Conservation (phyloP, 1,284 basidiomycete species). For the Peniophora sp. region DNA sequence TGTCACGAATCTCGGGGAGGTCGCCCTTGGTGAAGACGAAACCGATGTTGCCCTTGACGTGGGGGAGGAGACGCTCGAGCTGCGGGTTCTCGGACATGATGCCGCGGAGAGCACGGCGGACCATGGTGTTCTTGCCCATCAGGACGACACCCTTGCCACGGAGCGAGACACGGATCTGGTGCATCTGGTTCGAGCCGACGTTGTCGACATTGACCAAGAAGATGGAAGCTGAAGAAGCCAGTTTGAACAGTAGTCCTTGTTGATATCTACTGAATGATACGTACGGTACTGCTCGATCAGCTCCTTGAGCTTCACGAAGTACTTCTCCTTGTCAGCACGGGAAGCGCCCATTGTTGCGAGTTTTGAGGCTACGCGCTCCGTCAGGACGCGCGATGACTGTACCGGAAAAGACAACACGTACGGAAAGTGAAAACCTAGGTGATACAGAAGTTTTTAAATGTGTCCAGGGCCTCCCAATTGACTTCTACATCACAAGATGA, state of each 20-base stretch:
- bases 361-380: conserved; percentile 12
- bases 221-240: conserved; percentile 68
- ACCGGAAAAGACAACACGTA: conserved; percentile 13
- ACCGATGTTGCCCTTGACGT: conserved; percentile 96
- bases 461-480: conserved; percentile 77
- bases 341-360: conserved; percentile 77
- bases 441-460: conserved; percentile 10
- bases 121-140: conserved; percentile 99
- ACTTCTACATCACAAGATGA: conserved; percentile 44
- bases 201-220: conserved; percentile 99
- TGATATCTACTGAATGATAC: conserved; percentile 24
- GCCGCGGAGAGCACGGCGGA: conserved; percentile 92
- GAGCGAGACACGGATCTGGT: conserved; percentile 95
- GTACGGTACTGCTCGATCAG: conserved; percentile 86
- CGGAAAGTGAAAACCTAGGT: conserved; percentile 14
- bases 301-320: conserved; percentile 94
- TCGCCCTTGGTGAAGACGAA: conserved; percentile 97
- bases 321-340: conserved; percentile 86
- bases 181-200: conserved; percentile 99
- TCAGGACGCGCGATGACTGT: not conserved
- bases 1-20: conserved; percentile 90
- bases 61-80: conserved; percentile 93
- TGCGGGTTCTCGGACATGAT: conserved; percentile 87
- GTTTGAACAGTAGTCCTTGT: not conserved
- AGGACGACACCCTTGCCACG: conserved; percentile 95